phyloP scores from a whole-genome alignment of 2,329 filamentous ascomycete species.

The Zalaria sp. region DNA sequence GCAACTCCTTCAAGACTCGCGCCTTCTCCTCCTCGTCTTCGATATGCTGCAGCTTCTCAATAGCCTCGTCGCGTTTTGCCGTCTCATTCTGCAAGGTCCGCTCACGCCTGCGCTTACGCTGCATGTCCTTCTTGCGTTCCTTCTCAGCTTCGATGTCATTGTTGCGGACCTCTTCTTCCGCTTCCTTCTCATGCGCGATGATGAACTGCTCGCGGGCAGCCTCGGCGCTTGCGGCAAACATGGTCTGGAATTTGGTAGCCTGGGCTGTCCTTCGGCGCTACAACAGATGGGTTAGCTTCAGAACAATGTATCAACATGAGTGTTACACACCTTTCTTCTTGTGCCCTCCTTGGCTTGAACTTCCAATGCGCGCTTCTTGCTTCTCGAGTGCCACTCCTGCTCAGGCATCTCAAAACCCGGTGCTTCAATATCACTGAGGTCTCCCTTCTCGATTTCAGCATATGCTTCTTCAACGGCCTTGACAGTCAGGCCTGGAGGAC shows the following conservation, averaged over 20 bases:
- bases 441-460: slow-evolving; percentile 47
- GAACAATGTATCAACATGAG: not conserved
- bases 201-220: slow-evolving; percentile 65
- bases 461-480: slow-evolving; percentile 43
- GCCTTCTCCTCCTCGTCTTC: slow-evolving; percentile 71
- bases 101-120: slow-evolving; percentile 86
- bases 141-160: slow-evolving; percentile 90
- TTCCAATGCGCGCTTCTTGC: slow-evolving; percentile 54
- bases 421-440: slow-evolving; percentile 45
- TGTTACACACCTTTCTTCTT: slow-evolving; percentile 46
- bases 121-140: slow-evolving; percentile 99
- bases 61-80: slow-evolving; percentile 67
- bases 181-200: slow-evolving; percentile 62
- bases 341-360: slow-evolving; percentile 47
- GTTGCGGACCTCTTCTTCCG: slow-evolving; percentile 73
- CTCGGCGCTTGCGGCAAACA: slow-evolving; percentile 54
- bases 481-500: slow-evolving; percentile 20
- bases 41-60: slow-evolving; percentile 63
- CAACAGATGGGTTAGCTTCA: slow-evolving; percentile 8
- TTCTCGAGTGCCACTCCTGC: slow-evolving; percentile 37
- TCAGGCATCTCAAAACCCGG: slow-evolving; percentile 37
- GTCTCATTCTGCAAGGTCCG: slow-evolving; percentile 83
- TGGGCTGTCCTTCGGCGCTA: slow-evolving; percentile 46
- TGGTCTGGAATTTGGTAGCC: slow-evolving; percentile 40
- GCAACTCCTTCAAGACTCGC: slow-evolving; percentile 71